Conservation (phyloP, 148 eudicot genomes). For the Chenopodium quinoa region DNA sequence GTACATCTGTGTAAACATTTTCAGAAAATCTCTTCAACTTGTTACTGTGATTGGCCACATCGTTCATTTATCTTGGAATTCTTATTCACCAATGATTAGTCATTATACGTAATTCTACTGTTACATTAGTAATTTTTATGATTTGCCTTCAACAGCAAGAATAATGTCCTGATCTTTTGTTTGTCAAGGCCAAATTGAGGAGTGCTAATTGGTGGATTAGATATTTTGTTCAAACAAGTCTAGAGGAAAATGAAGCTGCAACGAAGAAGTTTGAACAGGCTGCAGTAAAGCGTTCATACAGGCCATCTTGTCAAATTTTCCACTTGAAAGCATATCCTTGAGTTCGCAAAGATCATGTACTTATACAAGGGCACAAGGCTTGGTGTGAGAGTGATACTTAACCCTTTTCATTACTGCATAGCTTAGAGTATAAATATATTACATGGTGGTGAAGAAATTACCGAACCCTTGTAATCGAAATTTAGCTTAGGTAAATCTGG, state of each 20-base stretch:
- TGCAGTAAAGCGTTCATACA: conserved; percentile 32
- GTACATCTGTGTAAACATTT: background rate
- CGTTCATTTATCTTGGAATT: background rate
- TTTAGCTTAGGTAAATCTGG: background rate
- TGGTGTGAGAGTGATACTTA: background rate
- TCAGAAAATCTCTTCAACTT: background rate
- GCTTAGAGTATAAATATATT: conserved; percentile 2
- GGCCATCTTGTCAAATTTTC: conserved; percentile 41
- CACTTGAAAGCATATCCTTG: conserved; percentile 41
- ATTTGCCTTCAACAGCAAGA: background rate
- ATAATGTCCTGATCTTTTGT: background rate
- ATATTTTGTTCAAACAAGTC: conserved; percentile 43
- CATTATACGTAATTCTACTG: too few species aligned
- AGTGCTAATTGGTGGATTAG: conserved; percentile 48
- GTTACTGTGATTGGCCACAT: background rate
- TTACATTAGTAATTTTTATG: background rate
- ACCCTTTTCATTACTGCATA: conserved; percentile 2
- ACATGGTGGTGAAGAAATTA: background rate
- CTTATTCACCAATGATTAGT: too few species aligned
- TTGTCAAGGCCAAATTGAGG: conserved; percentile 39
- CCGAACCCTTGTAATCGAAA: conserved; percentile 13
- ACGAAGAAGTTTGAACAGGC: conserved; percentile 44
- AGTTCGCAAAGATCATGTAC: background rate
- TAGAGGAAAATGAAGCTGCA: conserved; percentile 46
- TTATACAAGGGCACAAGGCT: background rate